Evolutionary conservation across 768 basidiomycete species (phyloP), one percentile per base, ranked within the genome.

Genomic region (Tricholoma sp.): DNA sequence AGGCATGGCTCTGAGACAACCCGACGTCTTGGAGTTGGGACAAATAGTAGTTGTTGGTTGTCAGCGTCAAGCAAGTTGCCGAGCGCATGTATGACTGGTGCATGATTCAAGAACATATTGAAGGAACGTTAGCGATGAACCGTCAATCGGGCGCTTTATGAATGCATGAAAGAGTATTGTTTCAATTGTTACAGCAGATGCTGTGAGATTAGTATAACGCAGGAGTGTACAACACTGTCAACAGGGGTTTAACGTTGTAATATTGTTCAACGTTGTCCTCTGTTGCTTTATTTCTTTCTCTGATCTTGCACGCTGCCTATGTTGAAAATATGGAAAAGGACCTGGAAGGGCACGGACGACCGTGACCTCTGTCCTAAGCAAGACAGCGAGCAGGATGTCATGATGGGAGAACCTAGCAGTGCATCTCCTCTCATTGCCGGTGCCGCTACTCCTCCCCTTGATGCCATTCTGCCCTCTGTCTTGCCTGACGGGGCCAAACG

Each of bases 101-200:
- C 75, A 73, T 88, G 82, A 69, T 88, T 88, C 70, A 81, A 77
- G 75, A 73, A 78, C 68, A 68, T 73, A 42, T 55, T 44, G 44
- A 55, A 53, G 37, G 7, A n/a, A 42, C 20, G 29, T 37, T 39
- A 24, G 4, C 20, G 29, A 44, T 39, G 51, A 29, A 47, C 28
- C 37, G 28, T 37, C 36, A 12, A 31, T 37, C 32, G 31, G 31
- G 28, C 24, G 41, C 45, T 53, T 28, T 58, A 61, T 54, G 33
- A 49, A 61, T 56, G 58, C 60, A 63, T 63, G 50, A 37, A 51
- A 24, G 37, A 32, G 34, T 33, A 4, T 31, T 9, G 52, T 29
- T 53, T 50, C 50, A 52, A 53, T 44, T 32, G 42, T 53, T n/a
- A 32, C 31, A 10, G 47, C 29, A 53, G 28, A 24, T 24, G 24